These are phyloP conservation scores for Talaromyces atroroseus DNA, from an alignment of 2,329 filamentous ascomycete species.

Conservation along the genomic window DNA sequence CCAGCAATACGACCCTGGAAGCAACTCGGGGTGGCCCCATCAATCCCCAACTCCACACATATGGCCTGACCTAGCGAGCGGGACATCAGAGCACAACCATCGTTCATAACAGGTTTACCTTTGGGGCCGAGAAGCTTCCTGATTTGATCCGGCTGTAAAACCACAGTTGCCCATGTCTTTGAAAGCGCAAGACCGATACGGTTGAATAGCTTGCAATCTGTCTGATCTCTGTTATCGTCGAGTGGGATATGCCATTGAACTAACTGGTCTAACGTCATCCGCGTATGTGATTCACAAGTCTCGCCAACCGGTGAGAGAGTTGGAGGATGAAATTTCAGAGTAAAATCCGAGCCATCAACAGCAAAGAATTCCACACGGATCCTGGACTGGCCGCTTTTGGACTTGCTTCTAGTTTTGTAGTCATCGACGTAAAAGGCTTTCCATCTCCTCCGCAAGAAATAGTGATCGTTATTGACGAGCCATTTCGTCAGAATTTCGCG, in stretches of 20 bases:
- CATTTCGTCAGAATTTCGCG: conserved; percentile 34
- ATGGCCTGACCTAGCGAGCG: conserved; percentile 45
- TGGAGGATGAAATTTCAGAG: conserved; percentile 11
- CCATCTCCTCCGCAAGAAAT: conserved; percentile 41
- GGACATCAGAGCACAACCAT: conserved; percentile 53
- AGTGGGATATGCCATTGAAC: conserved; percentile 43
- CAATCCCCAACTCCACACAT: conserved; percentile 39
- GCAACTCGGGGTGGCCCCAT: conserved; percentile 41
- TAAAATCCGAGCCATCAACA: conserved; percentile 38
- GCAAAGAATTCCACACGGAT: conserved; percentile 41
- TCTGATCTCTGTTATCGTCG: conserved; percentile 31
- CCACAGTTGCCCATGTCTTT: conserved; percentile 37
- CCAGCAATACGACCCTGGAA: conserved; percentile 56
- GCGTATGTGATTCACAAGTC: conserved; percentile 25
- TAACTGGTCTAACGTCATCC: conserved; percentile 35
- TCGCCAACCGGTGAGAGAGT: conserved; percentile 21
- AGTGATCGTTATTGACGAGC: conserved; percentile 35
- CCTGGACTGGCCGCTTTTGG: conserved; percentile 18
- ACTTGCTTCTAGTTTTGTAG: conserved; percentile 23
- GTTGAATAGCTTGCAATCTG: conserved; percentile 42
- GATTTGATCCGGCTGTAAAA: conserved; percentile 33
- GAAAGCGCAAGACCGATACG: conserved; percentile 40
- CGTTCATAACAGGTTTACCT: conserved; percentile 39
- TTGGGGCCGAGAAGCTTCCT: conserved; percentile 27
- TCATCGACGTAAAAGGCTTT: conserved; percentile 41